Percentiles rank a stretch among this genome's conserved stretches.
phyloP scores from a whole-genome alignment of 2,329 filamentous ascomycete species.

The Stagonosporopsis rhizophila region DNA sequence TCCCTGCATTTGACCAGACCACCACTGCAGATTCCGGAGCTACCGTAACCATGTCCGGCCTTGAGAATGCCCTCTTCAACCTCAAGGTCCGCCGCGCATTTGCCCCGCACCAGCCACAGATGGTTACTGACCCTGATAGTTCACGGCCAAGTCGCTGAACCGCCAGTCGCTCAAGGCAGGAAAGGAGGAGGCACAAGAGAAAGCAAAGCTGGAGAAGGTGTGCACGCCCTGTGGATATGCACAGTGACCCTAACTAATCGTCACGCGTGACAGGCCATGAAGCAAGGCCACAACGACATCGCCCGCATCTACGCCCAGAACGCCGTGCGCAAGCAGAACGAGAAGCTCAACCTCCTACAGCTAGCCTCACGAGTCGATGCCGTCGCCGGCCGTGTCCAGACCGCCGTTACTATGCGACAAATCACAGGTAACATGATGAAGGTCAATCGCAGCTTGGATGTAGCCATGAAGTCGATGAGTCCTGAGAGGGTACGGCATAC shows the following conservation, averaged over 20 bases:
- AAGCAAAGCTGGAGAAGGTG: conserved; percentile 68
- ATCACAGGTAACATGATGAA: conserved; percentile 68
- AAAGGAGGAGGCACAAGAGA: conserved; percentile 67
- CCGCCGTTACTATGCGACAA: conserved; percentile 67
- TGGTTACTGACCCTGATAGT: conserved; percentile 52
- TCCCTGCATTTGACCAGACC: conserved; percentile 18
- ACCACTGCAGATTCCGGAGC: conserved; percentile 10
- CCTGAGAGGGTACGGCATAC: conserved; percentile 62
- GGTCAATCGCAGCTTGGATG: conserved; percentile 67
- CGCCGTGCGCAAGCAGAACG: conserved; percentile 68
- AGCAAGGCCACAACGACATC: conserved; percentile 66
- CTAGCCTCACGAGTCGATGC: conserved; percentile 66
- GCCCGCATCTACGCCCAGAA: conserved; percentile 70
- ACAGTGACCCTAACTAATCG: neutral
- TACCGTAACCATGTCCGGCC: conserved; percentile 61
- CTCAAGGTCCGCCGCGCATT: conserved; percentile 58
- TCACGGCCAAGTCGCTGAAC: conserved; percentile 69
- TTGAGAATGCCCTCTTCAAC: conserved; percentile 69
- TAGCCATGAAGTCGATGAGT: conserved; percentile 69
- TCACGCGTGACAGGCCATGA: conserved; percentile 58
- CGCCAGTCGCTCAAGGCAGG: conserved; percentile 67
- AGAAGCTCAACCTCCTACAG: conserved; percentile 65
- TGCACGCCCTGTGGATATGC: neutral
- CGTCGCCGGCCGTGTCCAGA: conserved; percentile 66
- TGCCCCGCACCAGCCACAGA: conserved; percentile 5